These are phyloP conservation scores for Alectoria sarmentosa DNA, from an alignment of 495 filamentous ascomycete species.

Conservation along the genomic window DNA sequence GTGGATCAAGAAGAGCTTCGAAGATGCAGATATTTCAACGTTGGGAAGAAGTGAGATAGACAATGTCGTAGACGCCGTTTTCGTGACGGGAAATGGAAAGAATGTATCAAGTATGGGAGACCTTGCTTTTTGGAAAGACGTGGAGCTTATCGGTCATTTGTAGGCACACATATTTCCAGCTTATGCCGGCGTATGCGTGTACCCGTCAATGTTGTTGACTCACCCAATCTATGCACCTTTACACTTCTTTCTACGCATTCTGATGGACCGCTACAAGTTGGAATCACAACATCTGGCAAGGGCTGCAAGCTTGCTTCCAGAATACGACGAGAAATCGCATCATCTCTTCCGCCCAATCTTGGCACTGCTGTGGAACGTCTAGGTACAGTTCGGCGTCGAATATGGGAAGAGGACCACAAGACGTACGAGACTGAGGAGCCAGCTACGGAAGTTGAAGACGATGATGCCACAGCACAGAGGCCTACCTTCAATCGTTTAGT, in stretches of 20 bases:
- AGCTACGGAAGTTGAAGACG: conserved; percentile 56
- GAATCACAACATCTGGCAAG: conserved; percentile 90
- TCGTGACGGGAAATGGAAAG: conserved; percentile 63
- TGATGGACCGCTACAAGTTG: conserved; percentile 89
- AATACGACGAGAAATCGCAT: conserved; percentile 81
- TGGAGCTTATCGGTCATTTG: conserved; percentile 10
- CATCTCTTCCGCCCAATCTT: conserved; percentile 70
- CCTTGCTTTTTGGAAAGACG: background rate
- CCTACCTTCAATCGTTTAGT: conserved; percentile 80
- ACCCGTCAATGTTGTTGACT: conserved; percentile 87
- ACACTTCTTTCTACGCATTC: conserved; percentile 79
- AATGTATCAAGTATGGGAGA: conserved; percentile 37
- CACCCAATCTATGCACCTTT: conserved; percentile 83
- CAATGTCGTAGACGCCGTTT: conserved; percentile 80
- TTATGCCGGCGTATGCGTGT: conserved; percentile 75
- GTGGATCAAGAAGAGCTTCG: conserved; percentile 64
- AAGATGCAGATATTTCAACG: conserved; percentile 64
- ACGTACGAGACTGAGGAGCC: conserved; percentile 39
- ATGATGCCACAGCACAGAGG: conserved; percentile 78
- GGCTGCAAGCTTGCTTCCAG: conserved; percentile 91
- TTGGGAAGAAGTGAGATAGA: conserved; percentile 76
- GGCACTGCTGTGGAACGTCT: conserved; percentile 73
- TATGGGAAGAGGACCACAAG: conserved; percentile 73
- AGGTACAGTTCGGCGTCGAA: conserved; percentile 64
- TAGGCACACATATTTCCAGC: conserved; percentile 61